Evolutionary conservation across 495 filamentous ascomycete species (phyloP).

Genomic region (Podospora pseudocomata): DNA sequence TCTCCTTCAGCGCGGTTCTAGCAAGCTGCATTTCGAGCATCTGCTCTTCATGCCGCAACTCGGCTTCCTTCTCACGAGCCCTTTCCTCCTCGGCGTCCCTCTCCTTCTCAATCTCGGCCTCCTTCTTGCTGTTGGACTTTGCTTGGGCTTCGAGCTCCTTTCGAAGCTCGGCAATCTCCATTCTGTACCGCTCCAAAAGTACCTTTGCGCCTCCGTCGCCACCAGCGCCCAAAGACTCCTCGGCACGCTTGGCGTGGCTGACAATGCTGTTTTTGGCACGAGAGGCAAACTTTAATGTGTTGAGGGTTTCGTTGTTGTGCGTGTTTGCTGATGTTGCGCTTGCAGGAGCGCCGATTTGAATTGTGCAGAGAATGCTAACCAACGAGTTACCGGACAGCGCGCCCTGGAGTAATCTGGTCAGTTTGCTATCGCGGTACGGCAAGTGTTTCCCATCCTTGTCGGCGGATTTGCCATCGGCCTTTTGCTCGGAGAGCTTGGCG

Average conservation of each 20-base stretch:
- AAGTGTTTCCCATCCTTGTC: constrained; percentile 86
- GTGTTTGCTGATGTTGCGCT: constrained; percentile 59
- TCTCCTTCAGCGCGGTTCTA: constrained; percentile 90
- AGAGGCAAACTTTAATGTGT: constrained; percentile 94
- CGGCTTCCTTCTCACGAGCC: constrained; percentile 74
- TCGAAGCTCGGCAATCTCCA: constrained; percentile 85
- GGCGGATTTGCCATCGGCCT: constrained; percentile 68
- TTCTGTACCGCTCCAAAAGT: constrained; percentile 85
- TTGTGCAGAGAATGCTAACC: constrained; percentile 94
- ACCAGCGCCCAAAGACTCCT: constrained; percentile 74
- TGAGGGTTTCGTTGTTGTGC: constrained; percentile 83
- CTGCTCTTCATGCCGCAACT: constrained; percentile 88
- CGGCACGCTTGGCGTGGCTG: constrained; percentile 92
- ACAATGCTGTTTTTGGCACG: constrained; percentile 97
- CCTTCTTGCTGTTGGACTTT: constrained; percentile 54
- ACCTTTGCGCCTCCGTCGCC: constrained; percentile 81
- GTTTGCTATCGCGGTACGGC: constrained; percentile 94
- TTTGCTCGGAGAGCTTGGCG: constrained; percentile 73
- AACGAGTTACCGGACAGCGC: constrained; percentile 91
- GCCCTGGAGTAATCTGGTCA: constrained; percentile 87
- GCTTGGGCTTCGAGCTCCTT: constrained; percentile 77
- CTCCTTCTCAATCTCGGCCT: constrained; percentile 60
- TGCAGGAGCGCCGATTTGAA: constrained; percentile 69
- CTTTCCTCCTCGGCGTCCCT: constrained; percentile 60
- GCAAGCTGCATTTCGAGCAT: constrained; percentile 98